phyloP scores from a whole-genome alignment of 1,284 basidiomycete species.

The Fomes fomentarius region DNA sequence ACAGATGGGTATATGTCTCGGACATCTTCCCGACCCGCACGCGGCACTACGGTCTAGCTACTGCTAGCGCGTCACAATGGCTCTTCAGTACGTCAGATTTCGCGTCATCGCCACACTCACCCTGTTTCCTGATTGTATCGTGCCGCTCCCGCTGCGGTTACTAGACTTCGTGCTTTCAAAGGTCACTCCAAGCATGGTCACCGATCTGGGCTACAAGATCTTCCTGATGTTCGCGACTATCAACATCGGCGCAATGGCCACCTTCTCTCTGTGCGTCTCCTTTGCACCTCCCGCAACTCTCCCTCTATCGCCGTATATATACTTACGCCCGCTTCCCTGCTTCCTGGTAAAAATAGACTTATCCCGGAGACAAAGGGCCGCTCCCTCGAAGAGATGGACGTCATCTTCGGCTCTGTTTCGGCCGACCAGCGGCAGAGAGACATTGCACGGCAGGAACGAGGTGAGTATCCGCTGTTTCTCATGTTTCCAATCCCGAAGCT shows the following conservation, averaged over 20 bases:
- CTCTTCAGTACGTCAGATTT: conserved; percentile 61
- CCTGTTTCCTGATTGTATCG: neutral
- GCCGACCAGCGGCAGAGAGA: conserved; percentile 58
- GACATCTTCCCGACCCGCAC: conserved; percentile 87
- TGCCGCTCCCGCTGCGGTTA: neutral
- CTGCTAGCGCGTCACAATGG: conserved; percentile 77
- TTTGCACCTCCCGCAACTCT: neutral
- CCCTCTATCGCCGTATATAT: conserved; percentile 16
- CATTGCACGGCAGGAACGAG: conserved; percentile 50
- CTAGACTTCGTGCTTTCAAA: conserved; percentile 74
- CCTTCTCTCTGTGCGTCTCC: conserved; percentile 33
- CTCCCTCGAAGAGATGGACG: conserved; percentile 79
- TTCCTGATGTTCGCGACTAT: conserved; percentile 72
- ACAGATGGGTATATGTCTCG: conserved; percentile 68
- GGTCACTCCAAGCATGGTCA: conserved; percentile 67
- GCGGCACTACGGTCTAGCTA: conserved; percentile 74
- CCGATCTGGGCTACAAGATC: conserved; percentile 63
- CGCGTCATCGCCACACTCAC: too few species aligned
- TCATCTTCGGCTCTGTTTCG: conserved; percentile 74
- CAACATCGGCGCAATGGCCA: conserved; percentile 46
- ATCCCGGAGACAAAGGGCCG: conserved; percentile 79
- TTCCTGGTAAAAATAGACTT: conserved; percentile 38
- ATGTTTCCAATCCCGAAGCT: neutral
- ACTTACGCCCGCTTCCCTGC: neutral
- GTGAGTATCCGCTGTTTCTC: conserved; percentile 25